Base-by-base conservation (phyloP, 345 rosid species). In the Ricinus communis region DNA sequence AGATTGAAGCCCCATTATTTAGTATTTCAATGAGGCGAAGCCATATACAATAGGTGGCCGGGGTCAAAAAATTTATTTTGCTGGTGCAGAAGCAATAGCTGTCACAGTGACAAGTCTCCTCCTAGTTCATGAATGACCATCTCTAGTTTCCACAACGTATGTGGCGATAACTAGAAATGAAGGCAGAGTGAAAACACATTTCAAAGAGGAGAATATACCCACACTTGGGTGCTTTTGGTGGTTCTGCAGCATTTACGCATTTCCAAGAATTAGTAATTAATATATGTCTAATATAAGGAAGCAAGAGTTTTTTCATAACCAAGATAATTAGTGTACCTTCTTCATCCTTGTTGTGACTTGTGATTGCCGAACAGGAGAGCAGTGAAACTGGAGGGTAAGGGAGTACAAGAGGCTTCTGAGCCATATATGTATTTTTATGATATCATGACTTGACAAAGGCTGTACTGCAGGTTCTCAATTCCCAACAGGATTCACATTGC, bases 91-190 rank as follows among this genome's bases (percentile, higher is more conserved):
- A 55, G 38, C 62, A 54, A 21, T 24, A 6, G 9, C 51, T 6
- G 12, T 55, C 63, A 68, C 51, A 54, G 24, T 55, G 72, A 49
- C 52, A 56, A 54, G 72, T 43, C 53, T 68, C 72, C 71, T 68
- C 71, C 54, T 2, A 68, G 63, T 55, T 55, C 53, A 19, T 25
- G 38, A 41, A 69, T 53, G 31, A 62, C 16, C 65, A 43, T 63
- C 74, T 54, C 60, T 9, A 75, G 36, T 25, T 47, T 55, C 21
- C 47, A 16, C 65, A 69, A 38, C 69, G 62, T 53, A 1, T 24
- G 65, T 69, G 74, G 24, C 18, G 50, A 57, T 51, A 38, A 40
- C 4, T 27, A 43, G 53, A 60, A 67, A 59, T 16, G 5, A 24
- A 7, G 21, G 27, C 43, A 49, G 1, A 25, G 25, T 3, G 38